Conservation (phyloP, 768 basidiomycete species). For the Lactarius evosmus region DNA sequence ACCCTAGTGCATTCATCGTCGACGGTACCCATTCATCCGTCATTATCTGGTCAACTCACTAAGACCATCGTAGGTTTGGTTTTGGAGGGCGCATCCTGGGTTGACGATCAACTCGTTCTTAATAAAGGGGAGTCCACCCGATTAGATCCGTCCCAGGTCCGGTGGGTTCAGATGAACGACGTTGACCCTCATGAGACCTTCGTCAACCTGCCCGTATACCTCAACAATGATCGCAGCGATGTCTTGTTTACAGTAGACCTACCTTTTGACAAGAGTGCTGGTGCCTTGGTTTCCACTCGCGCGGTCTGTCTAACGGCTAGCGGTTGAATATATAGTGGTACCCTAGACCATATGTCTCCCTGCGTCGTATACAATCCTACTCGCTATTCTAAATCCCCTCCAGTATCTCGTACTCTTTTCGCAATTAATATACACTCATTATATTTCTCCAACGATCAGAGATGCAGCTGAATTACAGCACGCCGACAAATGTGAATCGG, state of each 20-base stretch:
- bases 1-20: slow-evolving; percentile 77
- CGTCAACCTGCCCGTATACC: slow-evolving; percentile 88
- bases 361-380: slow-evolving; percentile 11
- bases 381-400: slow-evolving; percentile 3
- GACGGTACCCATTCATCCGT: slow-evolving; percentile 60
- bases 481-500: neutral
- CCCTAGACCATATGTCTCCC: neutral
- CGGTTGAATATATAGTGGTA: slow-evolving; percentile 11
- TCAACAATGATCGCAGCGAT: slow-evolving; percentile 85
- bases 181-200: slow-evolving; percentile 42
- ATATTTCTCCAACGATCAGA: neutral
- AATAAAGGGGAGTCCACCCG: slow-evolving; percentile 83
- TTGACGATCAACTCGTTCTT: slow-evolving; percentile 61
- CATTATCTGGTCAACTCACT: slow-evolving; percentile 18
- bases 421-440: neutral
- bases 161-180: slow-evolving; percentile 69
- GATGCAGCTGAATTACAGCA: neutral
- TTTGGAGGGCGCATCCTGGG: slow-evolving; percentile 84
- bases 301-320: slow-evolving; percentile 85
- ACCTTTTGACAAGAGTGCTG: slow-evolving; percentile 65
- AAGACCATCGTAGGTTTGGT: slow-evolving; percentile 59
- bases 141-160: slow-evolving; percentile 76
- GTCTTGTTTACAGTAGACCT: slow-evolving; percentile 88
- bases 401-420: neutral
- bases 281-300: slow-evolving; percentile 75